A percentile compares a stretch with the other conserved stretches of the same genome.
Conservation (phyloP, 73 alveolate genomes). For the Paramecium tetraurelia region DNA sequence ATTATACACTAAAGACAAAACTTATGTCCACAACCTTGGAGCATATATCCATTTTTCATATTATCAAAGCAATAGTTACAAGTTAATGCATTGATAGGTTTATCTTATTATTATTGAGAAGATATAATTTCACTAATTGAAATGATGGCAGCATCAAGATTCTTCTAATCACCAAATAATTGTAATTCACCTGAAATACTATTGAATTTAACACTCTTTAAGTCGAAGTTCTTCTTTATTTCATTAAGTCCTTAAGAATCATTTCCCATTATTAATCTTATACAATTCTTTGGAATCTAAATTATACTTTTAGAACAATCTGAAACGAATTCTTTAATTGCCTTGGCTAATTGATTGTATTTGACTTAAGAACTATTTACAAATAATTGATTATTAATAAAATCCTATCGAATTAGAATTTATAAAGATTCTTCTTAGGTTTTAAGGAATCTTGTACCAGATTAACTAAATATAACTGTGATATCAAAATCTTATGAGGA, state of each 20-base stretch:
- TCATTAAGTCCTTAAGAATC: not conserved
- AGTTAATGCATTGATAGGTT: not conserved
- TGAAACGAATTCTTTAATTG: not conserved
- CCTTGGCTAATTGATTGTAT: not conserved
- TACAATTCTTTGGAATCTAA: not conserved
- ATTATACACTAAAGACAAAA: constrained; percentile 50
- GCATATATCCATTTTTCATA: constrained; percentile 44
- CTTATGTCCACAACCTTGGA: constrained; percentile 61
- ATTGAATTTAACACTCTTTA: constrained; percentile 23
- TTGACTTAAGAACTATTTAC: not conserved
- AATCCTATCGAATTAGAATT: constrained; percentile 3
- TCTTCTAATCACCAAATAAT: not conserved
- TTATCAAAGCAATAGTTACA: constrained; percentile 20
- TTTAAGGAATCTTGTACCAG: not conserved
- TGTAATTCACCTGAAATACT: constrained; percentile 5
- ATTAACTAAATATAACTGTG: not conserved
- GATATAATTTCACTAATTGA: not conserved
- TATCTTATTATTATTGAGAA: not conserved
- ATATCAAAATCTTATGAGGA: constrained; percentile 5
- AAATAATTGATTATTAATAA: not conserved
- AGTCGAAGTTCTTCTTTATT: not conserved
- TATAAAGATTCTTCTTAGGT: not conserved
- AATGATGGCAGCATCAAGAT: not conserved
- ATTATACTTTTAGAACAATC: not conserved
- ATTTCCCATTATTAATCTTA: constrained; percentile 13